Percentiles rank a stretch among this genome's conserved stretches.
phyloP scores from a whole-genome alignment of 208 protist species.

The Trypanosoma avium region DNA sequence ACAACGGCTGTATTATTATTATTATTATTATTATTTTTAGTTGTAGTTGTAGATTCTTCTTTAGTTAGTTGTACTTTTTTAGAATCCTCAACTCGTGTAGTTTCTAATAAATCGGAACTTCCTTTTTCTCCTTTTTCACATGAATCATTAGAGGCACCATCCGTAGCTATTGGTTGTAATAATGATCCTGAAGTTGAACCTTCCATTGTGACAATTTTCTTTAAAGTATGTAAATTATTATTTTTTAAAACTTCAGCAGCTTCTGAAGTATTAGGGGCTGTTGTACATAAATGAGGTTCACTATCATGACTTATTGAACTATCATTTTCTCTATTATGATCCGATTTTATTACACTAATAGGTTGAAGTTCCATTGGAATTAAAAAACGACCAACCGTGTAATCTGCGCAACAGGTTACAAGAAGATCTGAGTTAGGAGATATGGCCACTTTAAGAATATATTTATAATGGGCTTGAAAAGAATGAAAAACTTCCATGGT shows the following conservation, averaged over 20 bases:
- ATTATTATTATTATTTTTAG: not conserved
- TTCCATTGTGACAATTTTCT: not conserved
- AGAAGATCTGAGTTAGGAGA: constrained; percentile 60
- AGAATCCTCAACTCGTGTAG: too few species aligned
- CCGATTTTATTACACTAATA: not conserved
- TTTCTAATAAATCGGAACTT: too few species aligned
- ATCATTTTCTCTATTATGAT: not conserved
- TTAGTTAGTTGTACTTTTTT: too few species aligned
- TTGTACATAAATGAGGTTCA: not conserved
- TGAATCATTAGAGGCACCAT: too few species aligned
- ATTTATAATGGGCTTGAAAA: constrained; percentile 88
- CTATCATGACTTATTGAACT: not conserved
- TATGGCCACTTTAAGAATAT: constrained; percentile 84
- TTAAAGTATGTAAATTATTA: too few species aligned
- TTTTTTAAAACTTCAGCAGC: not conserved
- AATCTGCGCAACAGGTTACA: constrained; percentile 83
- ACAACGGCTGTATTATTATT: not conserved
- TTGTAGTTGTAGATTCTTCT: not conserved
- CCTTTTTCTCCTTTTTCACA: too few species aligned
- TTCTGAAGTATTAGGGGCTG: not conserved
- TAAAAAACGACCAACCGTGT: constrained; percentile 74
- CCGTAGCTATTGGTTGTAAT: constrained; percentile 5
- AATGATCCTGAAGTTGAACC: not conserved
- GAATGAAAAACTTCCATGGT: constrained; percentile 73
- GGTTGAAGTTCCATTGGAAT: constrained; percentile 39